Base-by-base conservation (phyloP, 768 basidiomycete genomes). In the Mycena olivaceomarginata region DNA sequence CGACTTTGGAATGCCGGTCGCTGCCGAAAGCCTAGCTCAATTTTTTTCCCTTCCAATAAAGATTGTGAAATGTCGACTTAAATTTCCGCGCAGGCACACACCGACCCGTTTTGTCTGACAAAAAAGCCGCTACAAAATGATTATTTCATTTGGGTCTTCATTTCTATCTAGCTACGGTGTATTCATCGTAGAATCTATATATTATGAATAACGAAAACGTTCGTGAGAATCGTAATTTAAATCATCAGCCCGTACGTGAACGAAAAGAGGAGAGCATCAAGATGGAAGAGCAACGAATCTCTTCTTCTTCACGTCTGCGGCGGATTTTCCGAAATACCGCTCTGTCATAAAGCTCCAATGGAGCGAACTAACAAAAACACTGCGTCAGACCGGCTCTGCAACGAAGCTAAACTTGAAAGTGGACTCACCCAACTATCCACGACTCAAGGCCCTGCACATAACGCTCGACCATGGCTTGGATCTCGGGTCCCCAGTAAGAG, bases 331-430 rank as follows among this genome's bases (percentile, higher is more conserved):
- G 81, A 95, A 95, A 81, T 95, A 95, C 4, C 94, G 89, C 72
- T 89, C 88, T 4, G 91, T 91, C 84, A 91, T 89, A 84, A 94
- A 94, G 82, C 92, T 93, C 94, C 94, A 95, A 76, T 94, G 91
- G 51, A 94, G 83, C 48, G 91, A 90, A 5, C 90, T 91, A 74
- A 18, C 12, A 43, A 53, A n/a, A 60, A 59, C 53, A 7, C 20
- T 48, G 22, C 5, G 67, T 40, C 12, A 22, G 37, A 53, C 13
- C 22, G 13, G 18, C 48, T 16, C 13, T 39, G 40, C 41, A 20
- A 4, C 6, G 7, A 40, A 4, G 9, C 18, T 4, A 37, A 67
- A 67, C 18, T 13, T 20, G n/a, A 10, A 12, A 40, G 37, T 10
- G n/a, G 67, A 77, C 86, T 51, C 83, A 92, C 85, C 93, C 94